phyloP scores from a whole-genome alignment of 768 basidiomycete species.

The Sarcomyxa edulis region DNA sequence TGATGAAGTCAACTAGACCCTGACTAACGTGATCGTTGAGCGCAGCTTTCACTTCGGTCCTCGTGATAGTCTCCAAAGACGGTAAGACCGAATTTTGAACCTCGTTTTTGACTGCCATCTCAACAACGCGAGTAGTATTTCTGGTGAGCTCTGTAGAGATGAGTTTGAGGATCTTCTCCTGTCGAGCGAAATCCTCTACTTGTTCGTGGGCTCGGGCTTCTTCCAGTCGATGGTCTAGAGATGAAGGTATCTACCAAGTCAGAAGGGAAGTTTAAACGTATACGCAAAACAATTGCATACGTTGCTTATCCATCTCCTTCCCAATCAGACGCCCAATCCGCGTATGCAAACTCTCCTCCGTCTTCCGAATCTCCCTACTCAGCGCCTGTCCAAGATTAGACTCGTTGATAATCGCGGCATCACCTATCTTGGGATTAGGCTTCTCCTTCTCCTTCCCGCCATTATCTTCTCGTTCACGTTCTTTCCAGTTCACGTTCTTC shows the following conservation, averaged over 20 bases:
- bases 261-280: constrained; percentile 7
- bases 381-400: constrained; percentile 53
- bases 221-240: constrained; percentile 76
- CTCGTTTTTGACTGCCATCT: constrained; percentile 82
- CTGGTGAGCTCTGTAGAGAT: constrained; percentile 83
- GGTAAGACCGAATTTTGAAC: constrained; percentile 83
- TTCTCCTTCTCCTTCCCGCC: constrained; percentile 35
- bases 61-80: constrained; percentile 76
- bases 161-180: constrained; percentile 86
- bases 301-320: constrained; percentile 89
- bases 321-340: constrained; percentile 75
- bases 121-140: constrained; percentile 85
- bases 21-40: constrained; percentile 75
- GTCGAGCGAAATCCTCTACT: constrained; percentile 74
- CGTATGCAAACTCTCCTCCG: constrained; percentile 73
- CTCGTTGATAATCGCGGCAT: constrained; percentile 40
- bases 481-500: constrained; percentile 58
- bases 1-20: constrained; percentile 67
- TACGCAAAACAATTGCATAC: constrained; percentile 37
- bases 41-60: constrained; percentile 72
- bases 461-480: constrained; percentile 24
- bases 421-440: constrained; percentile 20
- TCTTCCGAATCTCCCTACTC: constrained; percentile 74
- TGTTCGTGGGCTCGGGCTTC: constrained; percentile 76
- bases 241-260: constrained; percentile 5